Conservation (phyloP, 2,329 filamentous ascomycete species). For the Ceratocystis diversiconidia region DNA sequence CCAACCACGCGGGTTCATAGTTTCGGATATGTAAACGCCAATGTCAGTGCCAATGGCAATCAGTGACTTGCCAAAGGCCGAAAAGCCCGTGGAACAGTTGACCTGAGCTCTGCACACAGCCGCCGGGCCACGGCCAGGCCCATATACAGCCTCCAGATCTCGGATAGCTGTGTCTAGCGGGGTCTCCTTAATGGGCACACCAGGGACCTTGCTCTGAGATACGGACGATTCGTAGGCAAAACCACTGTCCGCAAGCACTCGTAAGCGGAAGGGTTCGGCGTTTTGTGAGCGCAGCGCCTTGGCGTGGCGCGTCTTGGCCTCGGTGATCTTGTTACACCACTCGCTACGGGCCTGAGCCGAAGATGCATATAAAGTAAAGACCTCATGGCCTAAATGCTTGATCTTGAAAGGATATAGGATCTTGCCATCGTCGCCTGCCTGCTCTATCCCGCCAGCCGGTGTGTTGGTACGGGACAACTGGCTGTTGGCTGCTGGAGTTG, state of each 20-base stretch:
- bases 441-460: slow-evolving; percentile 29
- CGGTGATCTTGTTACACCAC: slow-evolving; percentile 87
- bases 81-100: slow-evolving; percentile 87
- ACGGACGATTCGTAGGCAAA: slow-evolving; percentile 64
- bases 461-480: slow-evolving; percentile 34
- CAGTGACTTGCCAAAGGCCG: slow-evolving; percentile 68
- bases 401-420: slow-evolving; percentile 88
- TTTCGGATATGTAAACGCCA: slow-evolving; percentile 80
- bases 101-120: slow-evolving; percentile 75
- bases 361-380: slow-evolving; percentile 79
- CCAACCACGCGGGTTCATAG: slow-evolving; percentile 84
- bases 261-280: slow-evolving; percentile 83
- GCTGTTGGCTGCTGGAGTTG: slow-evolving; percentile 57
- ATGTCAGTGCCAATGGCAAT: slow-evolving; percentile 91
- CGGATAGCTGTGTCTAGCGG: slow-evolving; percentile 82
- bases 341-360: slow-evolving; percentile 61
- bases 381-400: slow-evolving; percentile 87
- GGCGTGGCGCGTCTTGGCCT: slow-evolving; percentile 88
- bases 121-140: slow-evolving; percentile 51
- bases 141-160: slow-evolving; percentile 71
- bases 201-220: slow-evolving; percentile 42
- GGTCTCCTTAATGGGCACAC: slow-evolving; percentile 74
- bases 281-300: slow-evolving; percentile 81
- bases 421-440: slow-evolving; percentile 48
- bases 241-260: slow-evolving; percentile 81